phyloP scores from a whole-genome alignment of 2,329 filamentous ascomycete genomes.

The Arthrobotrys megalospora region DNA sequence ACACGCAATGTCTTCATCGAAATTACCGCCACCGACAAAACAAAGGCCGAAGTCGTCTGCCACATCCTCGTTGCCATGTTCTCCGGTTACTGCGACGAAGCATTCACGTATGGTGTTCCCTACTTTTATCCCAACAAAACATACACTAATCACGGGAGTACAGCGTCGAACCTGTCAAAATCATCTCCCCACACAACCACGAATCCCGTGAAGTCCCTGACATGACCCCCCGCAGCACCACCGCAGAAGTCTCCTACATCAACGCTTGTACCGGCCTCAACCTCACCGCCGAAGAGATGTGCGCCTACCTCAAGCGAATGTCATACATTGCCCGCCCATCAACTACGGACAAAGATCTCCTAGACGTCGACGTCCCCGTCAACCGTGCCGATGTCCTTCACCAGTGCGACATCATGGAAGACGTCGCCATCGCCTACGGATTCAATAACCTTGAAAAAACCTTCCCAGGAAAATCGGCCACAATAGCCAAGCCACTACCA shows the following conservation, averaged over 20 bases:
- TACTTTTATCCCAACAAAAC: slow-evolving; percentile 2
- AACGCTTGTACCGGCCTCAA: slow-evolving; percentile 90
- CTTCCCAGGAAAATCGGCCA: slow-evolving; percentile 87
- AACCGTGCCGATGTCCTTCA: slow-evolving; percentile 96
- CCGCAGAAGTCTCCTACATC: slow-evolving; percentile 92
- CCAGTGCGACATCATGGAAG: slow-evolving; percentile 98
- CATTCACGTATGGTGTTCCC: slow-evolving; percentile 76
- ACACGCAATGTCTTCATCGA: slow-evolving; percentile 97
- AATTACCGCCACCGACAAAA: slow-evolving; percentile 94
- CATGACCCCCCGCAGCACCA: slow-evolving; percentile 80
- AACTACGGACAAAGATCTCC: slow-evolving; percentile 76
- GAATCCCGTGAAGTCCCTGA: slow-evolving; percentile 85
- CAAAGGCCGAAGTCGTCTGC: slow-evolving; percentile 95
- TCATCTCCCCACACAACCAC: slow-evolving; percentile 91
- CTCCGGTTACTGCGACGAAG: slow-evolving; percentile 87
- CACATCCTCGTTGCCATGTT: slow-evolving; percentile 99
- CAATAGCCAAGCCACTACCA: slow-evolving; percentile 85
- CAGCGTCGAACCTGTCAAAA: slow-evolving; percentile 87
- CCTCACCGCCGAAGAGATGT: slow-evolving; percentile 81
- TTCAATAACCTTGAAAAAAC: slow-evolving; percentile 95
- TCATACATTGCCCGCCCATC: slow-evolving; percentile 86
- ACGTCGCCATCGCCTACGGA: slow-evolving; percentile 94
- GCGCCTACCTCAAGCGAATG: slow-evolving; percentile 88
- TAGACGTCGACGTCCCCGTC: slow-evolving; percentile 86
- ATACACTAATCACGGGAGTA: slow-evolving; percentile 6